Evolutionary conservation across 23 red algal genomes (phyloP).

Genomic region (Gracilariopsis chorda): DNA sequence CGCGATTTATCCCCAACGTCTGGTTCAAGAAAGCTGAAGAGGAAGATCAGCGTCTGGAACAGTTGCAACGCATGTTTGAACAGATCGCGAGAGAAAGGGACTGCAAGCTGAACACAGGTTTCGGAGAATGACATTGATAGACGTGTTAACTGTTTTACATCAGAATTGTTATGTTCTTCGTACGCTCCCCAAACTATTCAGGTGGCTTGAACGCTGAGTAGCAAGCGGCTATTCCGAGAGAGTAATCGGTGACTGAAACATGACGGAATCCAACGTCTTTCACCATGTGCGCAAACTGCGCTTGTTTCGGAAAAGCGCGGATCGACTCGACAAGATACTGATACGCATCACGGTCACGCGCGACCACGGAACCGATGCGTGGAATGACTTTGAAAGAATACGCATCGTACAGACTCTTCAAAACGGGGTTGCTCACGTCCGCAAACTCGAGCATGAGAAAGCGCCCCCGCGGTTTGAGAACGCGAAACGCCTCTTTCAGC

Average conservation of each 20-base stretch:
- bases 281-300: conserved; percentile 71
- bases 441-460: conserved; percentile 98
- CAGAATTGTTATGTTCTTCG: too few species aligned
- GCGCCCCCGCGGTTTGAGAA: conserved; percentile 80
- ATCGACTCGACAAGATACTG: conserved; percentile 97
- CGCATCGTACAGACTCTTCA: conserved; percentile 70
- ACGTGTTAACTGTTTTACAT: too few species aligned
- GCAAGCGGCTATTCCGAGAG: conserved; percentile 68
- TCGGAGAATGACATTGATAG: too few species aligned
- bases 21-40: background rate
- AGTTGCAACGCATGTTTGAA: background rate
- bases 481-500: conserved; percentile 83
- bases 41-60: background rate
- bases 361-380: conserved; percentile 61
- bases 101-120: background rate
- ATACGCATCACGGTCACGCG: conserved; percentile 73
- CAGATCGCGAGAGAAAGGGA: background rate
- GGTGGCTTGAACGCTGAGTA: conserved; percentile 73
- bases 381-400: conserved; percentile 91
- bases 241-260: conserved; percentile 60
- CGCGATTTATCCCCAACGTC: background rate
- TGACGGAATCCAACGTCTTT: conserved; percentile 58
- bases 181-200: too few species aligned
- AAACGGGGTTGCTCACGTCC: conserved; percentile 40
- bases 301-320: conserved; percentile 79